These are phyloP conservation scores for Phialocephala sp. DNA, from an alignment of 2,329 filamentous ascomycete species.

Conservation along the genomic window DNA sequence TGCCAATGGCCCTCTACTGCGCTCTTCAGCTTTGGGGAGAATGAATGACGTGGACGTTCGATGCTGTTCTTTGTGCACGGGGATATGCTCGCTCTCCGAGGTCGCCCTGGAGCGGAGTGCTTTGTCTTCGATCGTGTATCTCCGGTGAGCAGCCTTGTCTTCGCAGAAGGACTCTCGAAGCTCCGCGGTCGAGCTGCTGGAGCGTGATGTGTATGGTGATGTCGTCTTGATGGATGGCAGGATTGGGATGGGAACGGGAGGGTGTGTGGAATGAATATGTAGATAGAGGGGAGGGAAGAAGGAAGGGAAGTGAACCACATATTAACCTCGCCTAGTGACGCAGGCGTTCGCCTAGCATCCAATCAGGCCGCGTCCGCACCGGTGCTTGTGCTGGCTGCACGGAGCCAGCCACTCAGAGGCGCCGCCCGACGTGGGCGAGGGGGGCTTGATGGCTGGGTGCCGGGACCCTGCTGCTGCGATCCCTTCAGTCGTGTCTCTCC, in stretches of 20 bases:
- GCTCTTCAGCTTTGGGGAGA: conserved; percentile 34
- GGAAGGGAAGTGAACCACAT: conserved; percentile 11
- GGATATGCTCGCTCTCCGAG: conserved; percentile 25
- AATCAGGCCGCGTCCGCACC: no score
- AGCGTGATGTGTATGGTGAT: neutral
- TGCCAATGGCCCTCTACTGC: conserved; percentile 30
- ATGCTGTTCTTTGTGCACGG: conserved; percentile 24
- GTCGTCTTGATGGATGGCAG: neutral
- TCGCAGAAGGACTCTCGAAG: neutral
- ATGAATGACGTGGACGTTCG: conserved; percentile 16
- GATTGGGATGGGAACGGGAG: neutral
- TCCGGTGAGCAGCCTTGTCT: conserved; percentile 1
- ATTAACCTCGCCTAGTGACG: conserved; percentile 13
- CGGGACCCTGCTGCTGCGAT: neutral
- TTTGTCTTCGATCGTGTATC: conserved; percentile 22
- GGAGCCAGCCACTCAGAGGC: neutral
- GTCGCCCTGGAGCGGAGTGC: conserved; percentile 13
- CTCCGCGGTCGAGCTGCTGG: neutral
- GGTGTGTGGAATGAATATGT: conserved; percentile 3
- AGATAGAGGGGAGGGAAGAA: conserved; percentile 13
- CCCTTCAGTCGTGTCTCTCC: conserved; percentile 4
- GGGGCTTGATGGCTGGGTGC: neutral
- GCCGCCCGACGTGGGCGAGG: neutral
- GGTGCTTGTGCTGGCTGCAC: neutral
- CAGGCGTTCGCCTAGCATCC: neutral